Conservation (phyloP, 495 filamentous ascomycete genomes). For the Elasticomyces elasticus region DNA sequence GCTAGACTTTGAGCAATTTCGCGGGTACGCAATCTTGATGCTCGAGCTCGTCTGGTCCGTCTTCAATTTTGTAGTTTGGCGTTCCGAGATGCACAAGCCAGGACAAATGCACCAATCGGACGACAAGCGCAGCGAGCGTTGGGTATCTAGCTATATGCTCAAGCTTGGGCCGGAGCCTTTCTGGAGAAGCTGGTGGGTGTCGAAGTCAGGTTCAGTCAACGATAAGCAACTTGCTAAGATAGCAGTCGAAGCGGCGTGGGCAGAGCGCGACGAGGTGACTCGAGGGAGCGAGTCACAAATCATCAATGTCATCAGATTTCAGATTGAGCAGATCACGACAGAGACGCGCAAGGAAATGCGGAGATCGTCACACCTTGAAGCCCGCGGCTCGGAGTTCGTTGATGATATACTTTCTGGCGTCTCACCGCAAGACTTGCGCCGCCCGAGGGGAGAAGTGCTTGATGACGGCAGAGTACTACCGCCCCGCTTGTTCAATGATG, state of each 20-base stretch:
- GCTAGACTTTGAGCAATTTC: not conserved
- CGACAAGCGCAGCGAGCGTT: not conserved
- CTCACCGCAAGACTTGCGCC: too few relatives aligned
- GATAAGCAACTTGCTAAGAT: not conserved
- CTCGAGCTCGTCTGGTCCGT: not conserved
- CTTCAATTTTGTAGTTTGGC: not conserved
- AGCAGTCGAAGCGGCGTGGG: not conserved
- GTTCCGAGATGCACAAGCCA: not conserved
- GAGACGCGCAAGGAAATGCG: not conserved
- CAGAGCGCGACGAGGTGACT: not conserved
- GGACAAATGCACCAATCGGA: not conserved
- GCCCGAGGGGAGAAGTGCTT: too few relatives aligned
- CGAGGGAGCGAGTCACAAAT: not conserved
- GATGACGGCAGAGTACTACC: too few relatives aligned
- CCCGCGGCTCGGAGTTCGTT: too few relatives aligned
- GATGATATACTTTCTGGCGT: too few relatives aligned
- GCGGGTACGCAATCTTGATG: not conserved
- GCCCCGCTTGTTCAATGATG: too few relatives aligned
- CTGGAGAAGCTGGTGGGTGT: not conserved
- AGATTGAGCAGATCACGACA: not conserved
- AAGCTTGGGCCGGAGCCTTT: not conserved
- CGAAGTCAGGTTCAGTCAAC: not conserved
- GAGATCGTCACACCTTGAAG: too few relatives aligned
- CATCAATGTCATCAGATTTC: not conserved
- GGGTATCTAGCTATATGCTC: not conserved